A percentile compares a stretch with the other conserved stretches of the same genome.
Conservation (phyloP, 2,329 filamentous ascomycete genomes). For the Biscogniauxia sp. region DNA sequence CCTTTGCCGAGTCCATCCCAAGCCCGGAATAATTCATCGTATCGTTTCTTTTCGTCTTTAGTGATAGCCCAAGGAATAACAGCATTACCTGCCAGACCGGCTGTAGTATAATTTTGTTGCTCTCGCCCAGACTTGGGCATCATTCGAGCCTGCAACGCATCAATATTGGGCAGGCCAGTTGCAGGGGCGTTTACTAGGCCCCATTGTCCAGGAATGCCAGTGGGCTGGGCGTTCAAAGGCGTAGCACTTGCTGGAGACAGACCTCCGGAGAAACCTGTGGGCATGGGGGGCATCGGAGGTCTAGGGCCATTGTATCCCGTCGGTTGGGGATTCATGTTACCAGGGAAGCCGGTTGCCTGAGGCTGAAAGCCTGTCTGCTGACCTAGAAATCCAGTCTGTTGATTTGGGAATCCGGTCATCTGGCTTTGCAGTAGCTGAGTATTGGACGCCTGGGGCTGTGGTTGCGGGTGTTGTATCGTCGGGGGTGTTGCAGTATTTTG, state of each 20-base stretch:
- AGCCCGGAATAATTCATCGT: conserved; percentile 89
- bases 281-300: conserved; percentile 82
- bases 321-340: conserved; percentile 60
- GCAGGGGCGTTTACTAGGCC: conserved; percentile 95
- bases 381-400: conserved; percentile 55
- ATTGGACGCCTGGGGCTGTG: conserved; percentile 72
- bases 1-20: conserved; percentile 96
- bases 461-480: conserved; percentile 66
- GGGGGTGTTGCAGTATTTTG: conserved; percentile 49
- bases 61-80: conserved; percentile 98
- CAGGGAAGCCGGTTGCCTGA: conserved; percentile 69
- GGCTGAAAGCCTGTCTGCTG: conserved; percentile 60
- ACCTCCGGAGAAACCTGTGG: conserved; percentile 64
- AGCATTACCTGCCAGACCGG: conserved; percentile 86
- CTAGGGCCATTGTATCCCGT: conserved; percentile 78
- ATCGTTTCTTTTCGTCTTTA: conserved; percentile 96
- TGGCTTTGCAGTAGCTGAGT: conserved; percentile 62
- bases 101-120: conserved; percentile 75
- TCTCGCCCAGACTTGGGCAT: conserved; percentile 97
- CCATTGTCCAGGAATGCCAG: conserved; percentile 91
- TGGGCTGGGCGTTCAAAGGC: conserved; percentile 87
- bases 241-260: conserved; percentile 51
- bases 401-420: conserved; percentile 63
- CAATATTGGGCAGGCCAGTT: conserved; percentile 87
- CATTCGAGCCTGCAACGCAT: conserved; percentile 87